phyloP scores from a whole-genome alignment of 2,329 filamentous ascomycete genomes.

The Hypoxylon sp. region DNA sequence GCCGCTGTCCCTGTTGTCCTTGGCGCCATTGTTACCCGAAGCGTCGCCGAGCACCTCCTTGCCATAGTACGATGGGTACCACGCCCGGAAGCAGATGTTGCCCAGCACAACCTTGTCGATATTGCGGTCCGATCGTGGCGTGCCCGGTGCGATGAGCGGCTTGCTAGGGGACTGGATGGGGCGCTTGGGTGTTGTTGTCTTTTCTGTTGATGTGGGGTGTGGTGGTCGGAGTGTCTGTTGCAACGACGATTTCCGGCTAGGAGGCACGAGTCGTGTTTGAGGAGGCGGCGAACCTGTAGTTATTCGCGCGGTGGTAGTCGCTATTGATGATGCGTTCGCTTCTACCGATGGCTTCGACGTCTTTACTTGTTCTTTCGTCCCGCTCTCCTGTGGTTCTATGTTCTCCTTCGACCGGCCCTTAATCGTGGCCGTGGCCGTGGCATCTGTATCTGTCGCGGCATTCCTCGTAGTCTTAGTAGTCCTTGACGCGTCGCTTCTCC shows the following conservation, averaged over 20 bases:
- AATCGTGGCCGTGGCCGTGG: conserved; percentile 8
- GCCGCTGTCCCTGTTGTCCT: conserved; percentile 24
- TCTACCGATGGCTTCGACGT: neutral
- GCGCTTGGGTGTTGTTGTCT: conserved; percentile 49
- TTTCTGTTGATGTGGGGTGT: conserved; percentile 11
- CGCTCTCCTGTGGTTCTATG: conserved; percentile 19
- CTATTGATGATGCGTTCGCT: conserved; percentile 6
- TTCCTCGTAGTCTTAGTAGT: conserved; percentile 10
- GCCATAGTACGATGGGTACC: conserved; percentile 92
- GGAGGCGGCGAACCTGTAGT: conserved; percentile 12
- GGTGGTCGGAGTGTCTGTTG: conserved; percentile 13
- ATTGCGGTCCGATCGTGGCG: conserved; percentile 72
- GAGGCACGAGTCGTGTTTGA: conserved; percentile 11
- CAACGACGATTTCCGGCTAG: conserved; percentile 10
- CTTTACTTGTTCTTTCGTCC: conserved; percentile 1
- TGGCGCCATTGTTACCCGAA: conserved; percentile 45
- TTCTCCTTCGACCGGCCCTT: conserved; percentile 29
- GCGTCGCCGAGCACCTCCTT: conserved; percentile 73
- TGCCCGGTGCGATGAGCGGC: conserved; percentile 45
- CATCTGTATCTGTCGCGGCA: conserved; percentile 35
- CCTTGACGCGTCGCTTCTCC: conserved; percentile 38
- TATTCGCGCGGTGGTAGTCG: conserved; percentile 5
- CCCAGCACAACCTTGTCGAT: conserved; percentile 89
- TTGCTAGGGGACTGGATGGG: conserved; percentile 31
- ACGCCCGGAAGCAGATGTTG: conserved; percentile 84